Conservation (phyloP, 192 early-diverging fungal genomes). For the Umbelopsis ramanniana region DNA sequence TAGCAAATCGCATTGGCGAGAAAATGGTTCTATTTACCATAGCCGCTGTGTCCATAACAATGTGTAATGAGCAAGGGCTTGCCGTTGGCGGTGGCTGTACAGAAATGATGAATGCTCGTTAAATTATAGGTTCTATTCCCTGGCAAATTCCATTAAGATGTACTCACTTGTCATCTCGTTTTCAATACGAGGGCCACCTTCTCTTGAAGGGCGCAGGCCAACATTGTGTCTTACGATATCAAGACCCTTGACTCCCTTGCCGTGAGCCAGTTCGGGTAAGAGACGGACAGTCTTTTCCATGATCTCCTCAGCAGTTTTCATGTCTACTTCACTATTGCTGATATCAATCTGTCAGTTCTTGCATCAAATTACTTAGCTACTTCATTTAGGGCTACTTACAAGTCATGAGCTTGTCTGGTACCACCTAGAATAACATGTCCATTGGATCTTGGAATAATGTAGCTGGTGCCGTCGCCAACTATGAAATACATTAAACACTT, state of each 20-base stretch:
- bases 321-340: slow-evolving; percentile 32
- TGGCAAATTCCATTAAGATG: slow-evolving; percentile 28
- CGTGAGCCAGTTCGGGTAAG: slow-evolving; percentile 49
- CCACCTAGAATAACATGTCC: slow-evolving; percentile 34
- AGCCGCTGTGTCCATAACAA: slow-evolving; percentile 71
- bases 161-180: slow-evolving; percentile 45
- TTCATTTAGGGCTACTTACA: slow-evolving; percentile 30
- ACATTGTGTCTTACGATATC: slow-evolving; percentile 47
- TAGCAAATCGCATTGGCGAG: no score
- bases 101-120: not conserved
- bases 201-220: slow-evolving; percentile 59
- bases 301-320: slow-evolving; percentile 50
- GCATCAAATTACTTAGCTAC: not conserved
- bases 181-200: slow-evolving; percentile 57
- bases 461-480: slow-evolving; percentile 27
- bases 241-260: slow-evolving; percentile 32
- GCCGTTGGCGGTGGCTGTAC: slow-evolving; percentile 12
- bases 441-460: slow-evolving; percentile 36
- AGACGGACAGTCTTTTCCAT: slow-evolving; percentile 39
- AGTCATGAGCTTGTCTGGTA: slow-evolving; percentile 33
- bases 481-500: not conserved
- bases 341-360: not conserved
- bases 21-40: slow-evolving; percentile 34
- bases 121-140: not conserved
- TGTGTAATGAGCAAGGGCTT: slow-evolving; percentile 52